Conservation (phyloP, 495 filamentous ascomycete species). For the Lasiosphaeria ovina region DNA sequence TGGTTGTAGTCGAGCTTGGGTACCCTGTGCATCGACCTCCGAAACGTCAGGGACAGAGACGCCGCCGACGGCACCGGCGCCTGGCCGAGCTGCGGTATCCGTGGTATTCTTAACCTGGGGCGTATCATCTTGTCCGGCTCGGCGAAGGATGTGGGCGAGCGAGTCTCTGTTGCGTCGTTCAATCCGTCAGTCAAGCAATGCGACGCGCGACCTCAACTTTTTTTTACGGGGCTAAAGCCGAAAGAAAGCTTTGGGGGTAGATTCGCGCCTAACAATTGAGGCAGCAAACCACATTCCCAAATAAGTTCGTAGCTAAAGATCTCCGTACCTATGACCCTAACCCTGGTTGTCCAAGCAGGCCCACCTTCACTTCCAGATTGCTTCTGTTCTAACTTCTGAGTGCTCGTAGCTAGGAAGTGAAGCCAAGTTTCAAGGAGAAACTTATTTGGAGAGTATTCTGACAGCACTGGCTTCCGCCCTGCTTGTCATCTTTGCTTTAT, state of each 20-base stretch:
- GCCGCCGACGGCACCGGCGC: conserved; percentile 25
- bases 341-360: too few species aligned
- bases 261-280: conserved; percentile 27
- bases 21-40: background rate
- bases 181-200: background rate
- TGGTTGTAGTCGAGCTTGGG: conserved; percentile 41
- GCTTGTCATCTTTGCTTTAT: too few species aligned
- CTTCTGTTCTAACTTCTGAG: too few species aligned
- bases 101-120: conserved; percentile 47
- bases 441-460: too few species aligned
- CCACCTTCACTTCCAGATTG: too few species aligned
- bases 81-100: conserved; percentile 16
- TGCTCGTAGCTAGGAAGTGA: too few species aligned
- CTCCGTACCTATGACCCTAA: too few species aligned
- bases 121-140: conserved; percentile 36
- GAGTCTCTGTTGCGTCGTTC: background rate
- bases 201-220: conserved; percentile 12
- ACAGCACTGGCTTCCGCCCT: too few species aligned
- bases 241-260: conserved; percentile 10
- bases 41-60: conserved; percentile 16
- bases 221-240: conserved; percentile 5
- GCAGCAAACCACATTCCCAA: background rate
- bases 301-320: too few species aligned
- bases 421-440: too few species aligned
- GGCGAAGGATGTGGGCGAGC: background rate